Base-by-base conservation (phyloP, 1,284 basidiomycete genomes). In the Ustilago tritici region DNA sequence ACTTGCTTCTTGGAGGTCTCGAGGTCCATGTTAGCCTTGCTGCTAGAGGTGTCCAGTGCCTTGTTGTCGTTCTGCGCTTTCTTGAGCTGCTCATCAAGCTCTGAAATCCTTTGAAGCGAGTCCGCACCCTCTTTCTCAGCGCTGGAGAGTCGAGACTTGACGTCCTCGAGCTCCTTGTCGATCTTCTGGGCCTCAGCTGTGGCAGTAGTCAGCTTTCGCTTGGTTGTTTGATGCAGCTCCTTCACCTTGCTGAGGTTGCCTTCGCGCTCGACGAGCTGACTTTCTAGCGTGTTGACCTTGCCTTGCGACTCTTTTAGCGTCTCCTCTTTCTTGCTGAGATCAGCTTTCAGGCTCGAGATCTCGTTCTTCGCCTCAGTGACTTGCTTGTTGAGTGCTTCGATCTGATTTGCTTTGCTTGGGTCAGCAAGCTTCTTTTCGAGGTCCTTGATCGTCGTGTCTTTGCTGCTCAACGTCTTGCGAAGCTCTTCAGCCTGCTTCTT, bases 361-460 rank as follows among this genome's bases (percentile, higher is more conserved):
- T 38, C 38, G 9, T 8, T 38, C 4, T 10, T 55, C 11, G 35
- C 53, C 9, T 55, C 53, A 2, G 35, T 36, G 17, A 59, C 43
- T 36, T 59, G 43, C 46, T 59, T 59, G 34, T 36, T 49, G 17
- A 59, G 32, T 28, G 61, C 32, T 1, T 76, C 65, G 60, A 70
- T 71, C 61, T 80, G 65, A 15, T 75, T 71, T 19, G 63, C 65
- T 49, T 76, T 64, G 61, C 61, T 78, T 9, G 64, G 65, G 35
- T 78, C 76, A 4, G 70, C 61, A 0, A 79, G 70, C 57, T 76
- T 67, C 41, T 38, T 70, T 46, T 79, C 61, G 23, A 79, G 69
- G 19, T 73, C 70, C 17, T 59, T 28, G 17, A 73, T 60, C 19
- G 63, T 57, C 12, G 52, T 40, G 10, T 76, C 65, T 8, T 35